phyloP scores from a whole-genome alignment of 176 grass and related monocot species.

The Rhynchospora pubera region DNA sequence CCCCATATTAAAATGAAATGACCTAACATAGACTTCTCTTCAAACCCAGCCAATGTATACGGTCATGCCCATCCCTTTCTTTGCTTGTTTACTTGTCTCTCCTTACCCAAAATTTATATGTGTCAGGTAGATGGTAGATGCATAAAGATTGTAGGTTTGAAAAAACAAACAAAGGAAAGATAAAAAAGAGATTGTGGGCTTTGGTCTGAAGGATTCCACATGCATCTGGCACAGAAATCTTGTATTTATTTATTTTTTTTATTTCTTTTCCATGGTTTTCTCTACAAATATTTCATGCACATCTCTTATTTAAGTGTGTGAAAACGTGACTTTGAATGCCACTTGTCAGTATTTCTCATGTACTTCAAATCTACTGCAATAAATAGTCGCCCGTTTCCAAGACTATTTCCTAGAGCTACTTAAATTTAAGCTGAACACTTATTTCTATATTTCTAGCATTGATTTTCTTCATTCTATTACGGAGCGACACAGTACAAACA shows the following conservation, averaged over 20 bases:
- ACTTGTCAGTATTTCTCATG: background rate
- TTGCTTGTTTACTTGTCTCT: background rate
- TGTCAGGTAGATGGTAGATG: background rate
- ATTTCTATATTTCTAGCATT: background rate
- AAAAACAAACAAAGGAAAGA: background rate
- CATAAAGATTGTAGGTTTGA: background rate
- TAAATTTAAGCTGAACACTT: background rate
- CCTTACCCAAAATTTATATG: slow-evolving; percentile 12
- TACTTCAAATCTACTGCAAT: background rate
- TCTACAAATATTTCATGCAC: background rate
- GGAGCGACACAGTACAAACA: too few relatives aligned
- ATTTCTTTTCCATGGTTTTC: background rate
- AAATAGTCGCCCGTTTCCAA: background rate
- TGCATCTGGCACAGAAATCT: background rate
- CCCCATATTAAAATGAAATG: slow-evolving; percentile 5
- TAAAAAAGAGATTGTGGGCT: background rate
- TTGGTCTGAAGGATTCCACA: slow-evolving; percentile 4
- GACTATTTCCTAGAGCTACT: background rate
- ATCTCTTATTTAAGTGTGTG: background rate
- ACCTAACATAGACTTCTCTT: slow-evolving; percentile 11
- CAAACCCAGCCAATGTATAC: slow-evolving; percentile 6
- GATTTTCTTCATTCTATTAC: background rate
- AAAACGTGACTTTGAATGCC: background rate
- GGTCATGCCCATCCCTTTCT: background rate
- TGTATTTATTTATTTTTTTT: background rate